phyloP scores from a whole-genome alignment of 371 early-diverging fungal genomes.

The Blastocladiella emersonii region DNA sequence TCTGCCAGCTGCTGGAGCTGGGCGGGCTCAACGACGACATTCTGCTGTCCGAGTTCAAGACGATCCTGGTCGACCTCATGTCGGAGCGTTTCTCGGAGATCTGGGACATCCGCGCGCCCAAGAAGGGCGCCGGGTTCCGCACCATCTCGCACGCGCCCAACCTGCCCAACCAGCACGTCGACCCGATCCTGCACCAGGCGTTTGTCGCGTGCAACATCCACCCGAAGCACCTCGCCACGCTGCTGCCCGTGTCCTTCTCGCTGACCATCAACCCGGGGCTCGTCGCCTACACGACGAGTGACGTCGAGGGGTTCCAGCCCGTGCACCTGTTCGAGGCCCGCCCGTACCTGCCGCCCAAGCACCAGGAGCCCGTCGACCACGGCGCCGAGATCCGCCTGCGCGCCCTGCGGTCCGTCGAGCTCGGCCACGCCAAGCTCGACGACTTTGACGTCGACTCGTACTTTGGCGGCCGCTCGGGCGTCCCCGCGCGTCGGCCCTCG shows the following conservation, averaged over 20 bases:
- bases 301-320: background rate
- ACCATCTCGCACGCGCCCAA: conserved; percentile 1
- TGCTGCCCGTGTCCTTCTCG: conserved; percentile 3
- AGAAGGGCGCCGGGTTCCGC: background rate
- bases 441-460: conserved; percentile 2
- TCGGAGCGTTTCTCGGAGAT: background rate
- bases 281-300: conserved; percentile 1
- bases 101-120: conserved; percentile 3
- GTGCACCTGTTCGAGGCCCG: conserved; percentile 6
- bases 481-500: background rate
- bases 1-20: conserved; percentile 3
- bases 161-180: background rate
- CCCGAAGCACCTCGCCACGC: background rate
- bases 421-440: background rate
- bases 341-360: conserved; percentile 1
- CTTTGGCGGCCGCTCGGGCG: background rate
- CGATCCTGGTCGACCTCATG: conserved; percentile 1
- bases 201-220: background rate
- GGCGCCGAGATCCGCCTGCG: conserved; percentile 1
- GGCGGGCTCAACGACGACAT: conserved; percentile 1
- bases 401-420: background rate
- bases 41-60: conserved; percentile 4
- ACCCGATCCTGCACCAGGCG: background rate
- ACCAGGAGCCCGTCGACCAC: conserved; percentile 4
- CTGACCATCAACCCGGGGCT: conserved; percentile 3